These are phyloP conservation scores for Podospora appendiculata DNA, from an alignment of 495 filamentous ascomycete species.

Conservation along the genomic window DNA sequence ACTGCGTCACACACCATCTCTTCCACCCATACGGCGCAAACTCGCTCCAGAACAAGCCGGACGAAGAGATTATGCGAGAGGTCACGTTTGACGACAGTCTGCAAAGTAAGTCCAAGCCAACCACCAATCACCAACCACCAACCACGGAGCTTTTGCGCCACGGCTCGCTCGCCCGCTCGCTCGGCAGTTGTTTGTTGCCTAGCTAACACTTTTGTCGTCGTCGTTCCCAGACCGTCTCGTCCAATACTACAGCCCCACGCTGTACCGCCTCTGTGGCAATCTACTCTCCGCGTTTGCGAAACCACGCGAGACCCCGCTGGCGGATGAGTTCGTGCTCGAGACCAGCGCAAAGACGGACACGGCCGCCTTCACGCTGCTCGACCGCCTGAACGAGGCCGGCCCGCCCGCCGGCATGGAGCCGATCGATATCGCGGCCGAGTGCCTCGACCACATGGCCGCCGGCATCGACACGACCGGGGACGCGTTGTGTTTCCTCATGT, in stretches of 20 bases:
- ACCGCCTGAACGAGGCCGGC: constrained; percentile 27
- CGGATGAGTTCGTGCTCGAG: constrained; percentile 34
- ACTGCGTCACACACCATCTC: constrained; percentile 57
- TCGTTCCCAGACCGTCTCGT: constrained; percentile 31
- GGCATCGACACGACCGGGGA: constrained; percentile 64
- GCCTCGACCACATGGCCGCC: constrained; percentile 48
- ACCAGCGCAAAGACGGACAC: constrained; percentile 25
- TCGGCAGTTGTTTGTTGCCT: background rate
- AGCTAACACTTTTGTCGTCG: background rate
- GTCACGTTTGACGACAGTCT: constrained; percentile 57
- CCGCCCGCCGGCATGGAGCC: constrained; percentile 16
- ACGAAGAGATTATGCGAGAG: constrained; percentile 57
- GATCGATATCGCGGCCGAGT: constrained; percentile 39
- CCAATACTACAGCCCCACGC: constrained; percentile 29
- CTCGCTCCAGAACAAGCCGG: constrained; percentile 40
- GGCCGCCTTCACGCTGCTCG: constrained; percentile 35
- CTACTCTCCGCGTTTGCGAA: constrained; percentile 33
- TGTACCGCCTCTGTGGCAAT: constrained; percentile 29
- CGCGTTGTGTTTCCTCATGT: constrained; percentile 58
- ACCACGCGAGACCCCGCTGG: constrained; percentile 38
- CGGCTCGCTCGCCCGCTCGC: no score
- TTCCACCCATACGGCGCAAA: constrained; percentile 55
- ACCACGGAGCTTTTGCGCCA: background rate
- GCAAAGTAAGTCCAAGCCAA: constrained; percentile 37
- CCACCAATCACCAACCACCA: background rate